Evolutionary conservation across 2,329 filamentous ascomycete species (phyloP).

Genomic region (Albifimbria verrucaria): DNA sequence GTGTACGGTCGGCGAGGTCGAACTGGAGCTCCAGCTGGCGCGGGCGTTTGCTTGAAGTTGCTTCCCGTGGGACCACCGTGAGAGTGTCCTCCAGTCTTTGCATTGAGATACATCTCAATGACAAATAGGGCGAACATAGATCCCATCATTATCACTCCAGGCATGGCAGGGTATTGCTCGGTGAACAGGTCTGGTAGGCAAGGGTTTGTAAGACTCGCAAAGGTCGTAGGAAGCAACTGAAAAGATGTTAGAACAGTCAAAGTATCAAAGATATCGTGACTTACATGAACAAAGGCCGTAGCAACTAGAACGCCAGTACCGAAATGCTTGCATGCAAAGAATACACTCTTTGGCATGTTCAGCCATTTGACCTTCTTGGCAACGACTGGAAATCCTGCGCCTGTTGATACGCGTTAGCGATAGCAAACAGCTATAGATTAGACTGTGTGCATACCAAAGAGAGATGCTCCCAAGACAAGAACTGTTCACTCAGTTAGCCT

Average conservation of each 20-base stretch:
- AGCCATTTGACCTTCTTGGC: slow-evolving; percentile 56
- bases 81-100: slow-evolving; percentile 55
- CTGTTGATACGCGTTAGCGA: slow-evolving; percentile 16
- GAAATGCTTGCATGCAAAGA: slow-evolving; percentile 64
- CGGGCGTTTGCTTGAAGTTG: slow-evolving; percentile 1
- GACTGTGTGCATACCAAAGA: slow-evolving; percentile 13
- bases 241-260: neutral
- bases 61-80: slow-evolving; percentile 54
- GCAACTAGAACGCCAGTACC: slow-evolving; percentile 70
- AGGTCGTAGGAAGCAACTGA: slow-evolving; percentile 57
- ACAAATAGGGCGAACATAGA: slow-evolving; percentile 59
- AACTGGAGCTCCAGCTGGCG: neutral
- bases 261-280: slow-evolving; percentile 13
- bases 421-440: neutral
- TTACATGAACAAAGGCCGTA: slow-evolving; percentile 69
- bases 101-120: slow-evolving; percentile 60
- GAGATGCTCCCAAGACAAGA: slow-evolving; percentile 22
- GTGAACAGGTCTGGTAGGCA: slow-evolving; percentile 60
- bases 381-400: slow-evolving; percentile 49
- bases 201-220: slow-evolving; percentile 46
- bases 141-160: slow-evolving; percentile 63
- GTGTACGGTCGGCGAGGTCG: neutral
- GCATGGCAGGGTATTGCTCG: slow-evolving; percentile 57
- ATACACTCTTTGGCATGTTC: slow-evolving; percentile 53
- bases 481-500: slow-evolving; percentile 12